phyloP scores from a whole-genome alignment of 2,329 filamentous ascomycete genomes.

The Cladorrhinum sp. region DNA sequence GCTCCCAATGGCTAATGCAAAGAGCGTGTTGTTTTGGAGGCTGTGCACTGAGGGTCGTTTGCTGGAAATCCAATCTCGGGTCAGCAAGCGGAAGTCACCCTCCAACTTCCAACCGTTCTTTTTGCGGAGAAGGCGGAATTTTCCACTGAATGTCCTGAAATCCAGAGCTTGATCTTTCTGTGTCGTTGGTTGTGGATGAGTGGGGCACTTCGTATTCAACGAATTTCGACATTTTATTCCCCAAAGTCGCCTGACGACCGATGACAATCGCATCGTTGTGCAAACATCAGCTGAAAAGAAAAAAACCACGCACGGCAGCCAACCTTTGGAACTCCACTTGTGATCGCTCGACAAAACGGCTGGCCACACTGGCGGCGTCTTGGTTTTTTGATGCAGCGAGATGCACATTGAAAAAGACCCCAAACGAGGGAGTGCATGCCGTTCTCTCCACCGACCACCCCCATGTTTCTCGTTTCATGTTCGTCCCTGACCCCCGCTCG shows the following conservation, averaged over 20 bases:
- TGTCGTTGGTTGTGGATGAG: neutral
- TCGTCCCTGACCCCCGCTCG: neutral
- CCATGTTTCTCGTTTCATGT: slow-evolving; percentile 25
- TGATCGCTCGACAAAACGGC: neutral
- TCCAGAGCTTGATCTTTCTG: neutral
- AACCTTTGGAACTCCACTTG: neutral
- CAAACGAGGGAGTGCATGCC: neutral
- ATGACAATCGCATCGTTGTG: neutral
- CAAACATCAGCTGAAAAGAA: neutral
- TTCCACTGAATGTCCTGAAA: neutral
- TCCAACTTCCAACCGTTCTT: neutral
- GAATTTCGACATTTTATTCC: neutral
- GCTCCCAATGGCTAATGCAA: neutral
- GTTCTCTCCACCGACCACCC: slow-evolving; percentile 6
- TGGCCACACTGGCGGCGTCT: neutral
- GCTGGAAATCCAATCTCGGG: neutral
- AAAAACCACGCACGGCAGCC: neutral
- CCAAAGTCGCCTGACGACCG: slow-evolving; percentile 3
- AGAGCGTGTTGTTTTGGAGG: neutral
- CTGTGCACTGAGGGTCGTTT: neutral
- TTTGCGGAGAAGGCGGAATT: neutral
- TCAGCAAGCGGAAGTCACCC: neutral
- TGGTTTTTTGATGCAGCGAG: slow-evolving; percentile 1
- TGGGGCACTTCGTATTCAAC: slow-evolving; percentile 3
- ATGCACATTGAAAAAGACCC: neutral